Conservation (phyloP, 257 asterid genomes). For the Penstemon newberryi region DNA sequence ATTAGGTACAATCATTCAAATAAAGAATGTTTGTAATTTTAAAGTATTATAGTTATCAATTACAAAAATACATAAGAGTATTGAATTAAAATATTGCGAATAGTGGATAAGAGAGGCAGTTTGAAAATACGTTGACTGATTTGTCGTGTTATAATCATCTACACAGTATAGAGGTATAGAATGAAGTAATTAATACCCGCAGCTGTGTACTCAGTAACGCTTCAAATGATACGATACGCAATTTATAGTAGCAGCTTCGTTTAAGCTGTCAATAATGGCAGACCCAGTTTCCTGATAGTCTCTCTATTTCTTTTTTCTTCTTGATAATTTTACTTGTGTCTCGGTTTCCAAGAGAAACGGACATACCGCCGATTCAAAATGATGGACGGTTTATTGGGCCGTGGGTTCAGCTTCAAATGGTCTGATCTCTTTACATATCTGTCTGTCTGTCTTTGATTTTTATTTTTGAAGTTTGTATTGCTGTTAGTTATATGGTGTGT, state of each 20-base stretch:
- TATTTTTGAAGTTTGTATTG: background rate
- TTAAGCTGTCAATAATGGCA: conserved; percentile 30
- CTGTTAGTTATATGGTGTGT: background rate
- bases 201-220: background rate
- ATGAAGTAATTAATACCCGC: background rate
- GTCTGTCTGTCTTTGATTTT: background rate
- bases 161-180: background rate
- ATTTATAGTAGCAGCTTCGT: background rate
- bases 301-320: conserved; percentile 24
- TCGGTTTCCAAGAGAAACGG: conserved; percentile 36
- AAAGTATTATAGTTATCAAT: too few relatives aligned
- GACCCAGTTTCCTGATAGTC: conserved; percentile 35
- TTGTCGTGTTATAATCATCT: too few relatives aligned
- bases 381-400: conserved; percentile 88
- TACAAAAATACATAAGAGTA: too few relatives aligned
- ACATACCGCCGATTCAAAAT: conserved; percentile 42
- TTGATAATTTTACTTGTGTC: background rate
- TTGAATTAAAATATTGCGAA: too few relatives aligned
- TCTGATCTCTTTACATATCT: conserved; percentile 33
- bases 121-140: too few relatives aligned
- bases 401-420: conserved; percentile 91
- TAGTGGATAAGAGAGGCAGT: too few relatives aligned
- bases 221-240: too few relatives aligned
- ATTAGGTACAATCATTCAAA: too few relatives aligned
- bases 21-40: too few relatives aligned